Evolutionary conservation across 2,329 filamentous ascomycete species (phyloP), one percentile per base, ranked within the genome.

Genomic region (Diplodia seriata): DNA sequence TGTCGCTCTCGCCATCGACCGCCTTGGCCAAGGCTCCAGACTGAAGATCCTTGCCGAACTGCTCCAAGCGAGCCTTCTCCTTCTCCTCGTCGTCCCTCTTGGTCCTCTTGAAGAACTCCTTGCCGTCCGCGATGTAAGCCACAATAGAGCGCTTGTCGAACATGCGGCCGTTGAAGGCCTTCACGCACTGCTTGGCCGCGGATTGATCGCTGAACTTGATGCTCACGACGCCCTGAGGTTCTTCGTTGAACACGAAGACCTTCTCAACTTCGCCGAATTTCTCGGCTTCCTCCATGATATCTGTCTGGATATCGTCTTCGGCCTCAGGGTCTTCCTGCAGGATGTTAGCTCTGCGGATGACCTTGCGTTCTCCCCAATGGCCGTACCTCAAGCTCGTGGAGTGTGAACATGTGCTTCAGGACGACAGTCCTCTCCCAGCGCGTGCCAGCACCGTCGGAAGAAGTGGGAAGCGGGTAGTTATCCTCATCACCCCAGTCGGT

Each of bases 401-500:
- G 84, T 1, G 93, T 96, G 80, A 99, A 99, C 90, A 97, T 97
- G 80, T 97, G 89, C 76, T 92, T 92, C 71, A 99, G 82, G 68
- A 98, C 89, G 33, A 97, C 94, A 18, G 92, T 84, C 77, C 94
- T 96, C 74, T 94, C 91, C 81, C 87, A 91, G 74, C 82, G 82
- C 79, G 85, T 9, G 83, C 85, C 51, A 88, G 84, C n/a, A 85
- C 84, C 29, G 88, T 74, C 29, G 83, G 79, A 1, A 84, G 86
- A 15, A 20, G 31, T 20, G 18, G 15, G 1, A 20, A 15, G 18
- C 23, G 33, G 40, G 15, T 29, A 20, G 86, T 18, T 20, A 9
- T 59, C 66, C 66, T 94, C 90, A 76, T 98, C 94, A 75, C 97
- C 91, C 95, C 95, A 99, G 78, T 98, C 94, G 3, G 93, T 91